These are phyloP conservation scores for Poa pratensis DNA, from an alignment of 176 grass and related monocot species.

Conservation along the genomic window DNA sequence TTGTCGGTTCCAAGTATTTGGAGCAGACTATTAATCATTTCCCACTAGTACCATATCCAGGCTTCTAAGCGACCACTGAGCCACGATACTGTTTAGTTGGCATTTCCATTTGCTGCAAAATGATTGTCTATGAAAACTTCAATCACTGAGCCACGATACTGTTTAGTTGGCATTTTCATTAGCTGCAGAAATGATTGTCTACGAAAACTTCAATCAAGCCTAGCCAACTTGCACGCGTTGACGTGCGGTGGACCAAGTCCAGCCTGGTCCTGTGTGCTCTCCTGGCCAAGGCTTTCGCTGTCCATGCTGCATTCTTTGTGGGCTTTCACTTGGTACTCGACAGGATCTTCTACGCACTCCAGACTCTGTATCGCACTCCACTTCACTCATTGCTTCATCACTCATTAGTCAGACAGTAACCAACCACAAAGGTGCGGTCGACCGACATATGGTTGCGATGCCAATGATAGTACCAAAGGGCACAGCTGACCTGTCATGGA, in stretches of 20 bases:
- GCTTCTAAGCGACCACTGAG: no score
- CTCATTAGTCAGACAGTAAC: background rate
- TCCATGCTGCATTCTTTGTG: background rate
- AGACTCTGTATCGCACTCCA: background rate
- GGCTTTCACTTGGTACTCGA: background rate
- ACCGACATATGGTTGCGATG: background rate
- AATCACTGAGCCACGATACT: background rate
- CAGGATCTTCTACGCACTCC: background rate
- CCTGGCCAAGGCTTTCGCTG: background rate
- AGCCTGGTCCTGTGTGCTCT: background rate
- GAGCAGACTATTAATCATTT: no score
- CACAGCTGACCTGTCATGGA: constrained; percentile 31
- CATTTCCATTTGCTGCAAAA: background rate
- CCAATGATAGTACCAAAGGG: constrained; percentile 26
- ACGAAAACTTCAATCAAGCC: background rate
- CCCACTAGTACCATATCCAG: no score
- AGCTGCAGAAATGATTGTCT: background rate
- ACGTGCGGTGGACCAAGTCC: background rate
- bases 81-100: no score
- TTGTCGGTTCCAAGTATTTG: no score
- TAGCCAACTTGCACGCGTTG: background rate
- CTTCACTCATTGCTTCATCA: background rate
- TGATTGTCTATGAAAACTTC: background rate
- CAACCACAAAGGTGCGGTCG: background rate
- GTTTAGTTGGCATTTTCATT: no score